These are phyloP conservation scores for Chaetomiaceae sp. DNA, from an alignment of 2,329 filamentous ascomycete genomes.

Conservation along the genomic window DNA sequence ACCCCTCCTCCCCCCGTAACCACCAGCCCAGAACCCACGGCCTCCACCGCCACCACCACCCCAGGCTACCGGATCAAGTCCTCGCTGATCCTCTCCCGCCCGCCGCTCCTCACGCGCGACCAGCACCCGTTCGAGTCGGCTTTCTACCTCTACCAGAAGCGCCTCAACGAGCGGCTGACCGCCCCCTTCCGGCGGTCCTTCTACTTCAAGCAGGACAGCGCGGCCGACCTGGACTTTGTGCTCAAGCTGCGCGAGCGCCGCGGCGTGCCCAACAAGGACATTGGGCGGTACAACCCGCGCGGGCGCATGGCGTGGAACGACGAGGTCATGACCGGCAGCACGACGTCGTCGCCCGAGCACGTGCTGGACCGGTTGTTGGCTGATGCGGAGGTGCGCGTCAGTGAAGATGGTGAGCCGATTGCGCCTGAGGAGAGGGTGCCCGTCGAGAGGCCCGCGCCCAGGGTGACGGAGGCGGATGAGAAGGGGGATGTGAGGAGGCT, in stretches of 20 bases:
- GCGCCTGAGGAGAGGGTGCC: conserved; percentile 54
- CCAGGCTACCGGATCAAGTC: conserved; percentile 45
- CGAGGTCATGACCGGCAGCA: conserved; percentile 71
- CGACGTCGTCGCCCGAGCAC: conserved; percentile 56
- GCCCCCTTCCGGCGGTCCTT: conserved; percentile 85
- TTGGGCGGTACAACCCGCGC: conserved; percentile 64
- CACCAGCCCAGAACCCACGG: conserved; percentile 26
- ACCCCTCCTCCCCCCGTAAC: conserved; percentile 25
- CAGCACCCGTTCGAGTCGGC: conserved; percentile 85
- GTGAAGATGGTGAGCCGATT: conserved; percentile 55
- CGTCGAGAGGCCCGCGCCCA: conserved; percentile 62
- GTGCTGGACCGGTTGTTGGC: conserved; percentile 64
- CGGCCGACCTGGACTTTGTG: conserved; percentile 82
- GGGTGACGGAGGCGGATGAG: conserved; percentile 72
- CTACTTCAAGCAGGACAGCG: conserved; percentile 90
- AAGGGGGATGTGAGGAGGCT: conserved; percentile 69
- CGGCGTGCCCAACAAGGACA: conserved; percentile 71
- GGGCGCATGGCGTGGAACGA: conserved; percentile 78
- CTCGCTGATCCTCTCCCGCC: conserved; percentile 78
- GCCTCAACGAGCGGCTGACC: conserved; percentile 85
- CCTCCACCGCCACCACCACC: conserved; percentile 30
- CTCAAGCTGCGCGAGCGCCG: conserved; percentile 70
- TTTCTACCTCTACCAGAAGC: conserved; percentile 95
- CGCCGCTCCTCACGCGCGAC: conserved; percentile 77
- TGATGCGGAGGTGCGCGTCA: conserved; percentile 63